A percentile compares a stretch with the other conserved stretches of the same genome.
phyloP scores from a whole-genome alignment of 148 eudicot genomes.

The Spergularia marina region DNA sequence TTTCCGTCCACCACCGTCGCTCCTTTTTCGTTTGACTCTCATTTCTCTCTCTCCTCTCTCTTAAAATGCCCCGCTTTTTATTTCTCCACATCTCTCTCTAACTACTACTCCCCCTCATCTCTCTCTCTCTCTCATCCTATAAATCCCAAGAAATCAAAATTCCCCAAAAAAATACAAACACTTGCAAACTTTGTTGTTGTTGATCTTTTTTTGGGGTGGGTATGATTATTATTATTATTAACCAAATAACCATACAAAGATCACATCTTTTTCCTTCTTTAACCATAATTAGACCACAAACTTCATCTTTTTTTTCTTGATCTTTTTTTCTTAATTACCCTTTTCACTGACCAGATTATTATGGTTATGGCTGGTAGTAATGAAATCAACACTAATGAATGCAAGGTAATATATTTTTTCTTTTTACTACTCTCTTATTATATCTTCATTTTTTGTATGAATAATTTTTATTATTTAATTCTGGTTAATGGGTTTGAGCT shows the following conservation, averaged over 20 bases:
- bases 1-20: slow-evolving; percentile 27
- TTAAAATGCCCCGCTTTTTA: neutral
- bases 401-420: slow-evolving; percentile 29
- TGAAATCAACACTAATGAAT: slow-evolving; percentile 42
- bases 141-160: neutral
- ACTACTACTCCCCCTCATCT: neutral
- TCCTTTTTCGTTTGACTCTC: slow-evolving; percentile 24
- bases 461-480: neutral
- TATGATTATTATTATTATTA: neutral
- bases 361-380: slow-evolving; percentile 41
- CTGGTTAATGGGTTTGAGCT: neutral
- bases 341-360: neutral
- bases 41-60: neutral
- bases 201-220: neutral
- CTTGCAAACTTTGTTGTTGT: neutral
- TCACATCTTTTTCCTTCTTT: neutral
- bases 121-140: neutral
- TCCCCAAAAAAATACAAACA: neutral
- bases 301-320: slow-evolving; percentile 1
- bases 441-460: neutral
- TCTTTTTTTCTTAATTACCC: neutral
- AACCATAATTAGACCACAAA: neutral
- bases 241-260: neutral
- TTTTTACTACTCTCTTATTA: neutral
- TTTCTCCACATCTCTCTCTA: neutral